Evolutionary conservation across 148 eudicot species (phyloP).

Genomic region (Tetragonia tetragonoides): DNA sequence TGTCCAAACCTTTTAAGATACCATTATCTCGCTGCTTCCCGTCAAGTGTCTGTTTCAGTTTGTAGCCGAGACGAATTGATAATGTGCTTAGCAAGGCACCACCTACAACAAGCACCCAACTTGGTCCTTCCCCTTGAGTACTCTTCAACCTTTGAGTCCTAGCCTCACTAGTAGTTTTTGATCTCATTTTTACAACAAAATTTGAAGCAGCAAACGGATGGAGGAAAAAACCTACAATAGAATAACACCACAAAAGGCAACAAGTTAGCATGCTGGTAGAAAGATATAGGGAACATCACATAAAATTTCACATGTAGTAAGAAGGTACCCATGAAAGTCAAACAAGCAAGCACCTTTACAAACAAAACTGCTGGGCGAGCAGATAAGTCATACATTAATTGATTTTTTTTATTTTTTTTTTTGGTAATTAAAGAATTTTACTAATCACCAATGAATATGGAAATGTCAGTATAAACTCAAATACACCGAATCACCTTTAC

Average conservation of each 20-base stretch:
- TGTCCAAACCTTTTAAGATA: slow-evolving; percentile 41
- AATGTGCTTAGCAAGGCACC: slow-evolving; percentile 89
- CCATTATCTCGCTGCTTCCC: slow-evolving; percentile 50
- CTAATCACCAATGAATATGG: no score
- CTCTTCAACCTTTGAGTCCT: slow-evolving; percentile 50
- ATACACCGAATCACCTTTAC: no score
- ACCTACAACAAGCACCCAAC: slow-evolving; percentile 88
- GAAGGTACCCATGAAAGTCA: background rate
- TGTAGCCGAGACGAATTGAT: slow-evolving; percentile 83
- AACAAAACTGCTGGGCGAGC: background rate
- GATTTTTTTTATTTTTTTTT: no score
- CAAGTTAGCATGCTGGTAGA: slow-evolving; percentile 8
- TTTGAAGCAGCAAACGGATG: slow-evolving; percentile 2
- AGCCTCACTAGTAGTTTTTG: slow-evolving; percentile 48
- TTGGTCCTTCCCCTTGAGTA: slow-evolving; percentile 64
- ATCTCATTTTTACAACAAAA: slow-evolving; percentile 48
- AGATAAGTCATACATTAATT: background rate
- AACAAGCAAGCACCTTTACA: background rate
- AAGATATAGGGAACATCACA: background rate
- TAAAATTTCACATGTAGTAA: background rate
- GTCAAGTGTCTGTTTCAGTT: slow-evolving; percentile 81
- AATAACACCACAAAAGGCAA: background rate
- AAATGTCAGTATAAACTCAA: no score
- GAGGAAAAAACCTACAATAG: slow-evolving; percentile 18
- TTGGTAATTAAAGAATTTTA: no score